A percentile compares a stretch with the other conserved stretches of the same genome.
These are phyloP conservation scores for Aspergillus hancockii DNA, from an alignment of 495 filamentous ascomycete genomes.

Conservation along the genomic window DNA sequence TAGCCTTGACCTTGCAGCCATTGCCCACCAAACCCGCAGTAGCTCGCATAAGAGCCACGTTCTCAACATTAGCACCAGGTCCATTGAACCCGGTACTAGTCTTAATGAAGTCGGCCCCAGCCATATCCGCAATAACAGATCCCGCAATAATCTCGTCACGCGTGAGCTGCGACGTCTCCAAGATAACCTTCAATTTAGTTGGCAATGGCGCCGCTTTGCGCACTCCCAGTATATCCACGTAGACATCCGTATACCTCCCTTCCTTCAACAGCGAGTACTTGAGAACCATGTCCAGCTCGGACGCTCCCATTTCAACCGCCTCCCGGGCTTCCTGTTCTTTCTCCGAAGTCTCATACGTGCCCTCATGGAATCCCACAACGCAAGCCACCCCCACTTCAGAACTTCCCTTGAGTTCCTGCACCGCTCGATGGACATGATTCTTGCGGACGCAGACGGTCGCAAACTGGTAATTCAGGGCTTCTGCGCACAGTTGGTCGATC, in stretches of 20 bases:
- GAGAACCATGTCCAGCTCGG: constrained; percentile 69
- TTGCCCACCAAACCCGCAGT: constrained; percentile 38
- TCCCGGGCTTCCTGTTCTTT: constrained; percentile 57
- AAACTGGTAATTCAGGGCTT: constrained; percentile 60
- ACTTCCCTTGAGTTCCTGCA: constrained; percentile 48
- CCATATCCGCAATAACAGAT: constrained; percentile 56
- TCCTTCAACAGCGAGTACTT: constrained; percentile 56
- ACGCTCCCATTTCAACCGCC: constrained; percentile 60
- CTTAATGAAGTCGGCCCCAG: constrained; percentile 67
- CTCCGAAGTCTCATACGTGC: constrained; percentile 51
- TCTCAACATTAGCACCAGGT: constrained; percentile 53
- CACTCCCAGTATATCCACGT: constrained; percentile 58
- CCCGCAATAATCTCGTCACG: constrained; percentile 59
- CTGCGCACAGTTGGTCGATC: constrained; percentile 63
- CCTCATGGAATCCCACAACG: constrained; percentile 70
- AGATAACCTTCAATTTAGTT: constrained; percentile 61
- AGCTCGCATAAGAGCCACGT: constrained; percentile 60
- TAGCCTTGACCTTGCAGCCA: constrained; percentile 64
- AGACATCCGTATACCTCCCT: constrained; percentile 52
- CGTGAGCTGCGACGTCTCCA: constrained; percentile 63
- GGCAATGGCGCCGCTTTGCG: constrained; percentile 50
- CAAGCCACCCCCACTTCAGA: constrained; percentile 56
- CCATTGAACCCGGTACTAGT: constrained; percentile 71
- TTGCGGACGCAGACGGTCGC: constrained; percentile 62
- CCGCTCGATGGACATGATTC: constrained; percentile 52